Evolutionary conservation across 2,329 filamentous ascomycete species (phyloP).

Genomic region (Phyllosticta citriasiana): DNA sequence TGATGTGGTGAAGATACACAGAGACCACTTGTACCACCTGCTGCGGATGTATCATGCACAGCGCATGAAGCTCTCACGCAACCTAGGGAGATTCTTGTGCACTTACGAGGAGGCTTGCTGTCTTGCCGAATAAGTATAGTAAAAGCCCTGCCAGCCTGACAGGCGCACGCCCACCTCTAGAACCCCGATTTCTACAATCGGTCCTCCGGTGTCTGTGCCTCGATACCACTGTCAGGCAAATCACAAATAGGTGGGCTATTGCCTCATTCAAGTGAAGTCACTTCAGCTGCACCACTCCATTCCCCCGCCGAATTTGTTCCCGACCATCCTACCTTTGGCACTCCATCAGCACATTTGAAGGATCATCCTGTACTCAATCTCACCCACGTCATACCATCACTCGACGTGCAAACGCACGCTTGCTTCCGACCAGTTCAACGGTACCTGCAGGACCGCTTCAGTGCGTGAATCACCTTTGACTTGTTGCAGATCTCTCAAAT

Average conservation of each 20-base stretch:
- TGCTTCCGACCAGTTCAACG: neutral
- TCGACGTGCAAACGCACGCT: conserved; percentile 9
- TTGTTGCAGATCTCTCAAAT: neutral
- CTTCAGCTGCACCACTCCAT: neutral
- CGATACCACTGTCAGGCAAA: neutral
- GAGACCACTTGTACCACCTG: neutral
- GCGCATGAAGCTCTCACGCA: neutral
- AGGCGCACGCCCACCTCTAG: neutral
- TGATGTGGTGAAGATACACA: neutral
- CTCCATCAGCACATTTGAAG: neutral
- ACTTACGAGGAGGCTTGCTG: neutral
- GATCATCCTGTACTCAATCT: conserved; percentile 5
- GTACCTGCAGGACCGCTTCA: conserved; percentile 6
- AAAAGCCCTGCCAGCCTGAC: neutral
- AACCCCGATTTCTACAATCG: neutral
- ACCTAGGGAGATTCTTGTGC: neutral
- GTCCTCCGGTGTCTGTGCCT: neutral
- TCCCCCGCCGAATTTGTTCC: neutral
- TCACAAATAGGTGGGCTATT: conserved; percentile 6
- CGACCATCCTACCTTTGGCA: conserved; percentile 4
- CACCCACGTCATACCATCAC: neutral
- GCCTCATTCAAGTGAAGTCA: neutral
- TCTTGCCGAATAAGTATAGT: neutral
- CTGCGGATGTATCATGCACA: neutral
- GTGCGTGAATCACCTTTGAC: conserved; percentile 3